Percentiles rank a stretch among this genome's conserved stretches.
phyloP scores from a whole-genome alignment of 2,329 filamentous ascomycete genomes.

The Colletotrichum scovillei region DNA sequence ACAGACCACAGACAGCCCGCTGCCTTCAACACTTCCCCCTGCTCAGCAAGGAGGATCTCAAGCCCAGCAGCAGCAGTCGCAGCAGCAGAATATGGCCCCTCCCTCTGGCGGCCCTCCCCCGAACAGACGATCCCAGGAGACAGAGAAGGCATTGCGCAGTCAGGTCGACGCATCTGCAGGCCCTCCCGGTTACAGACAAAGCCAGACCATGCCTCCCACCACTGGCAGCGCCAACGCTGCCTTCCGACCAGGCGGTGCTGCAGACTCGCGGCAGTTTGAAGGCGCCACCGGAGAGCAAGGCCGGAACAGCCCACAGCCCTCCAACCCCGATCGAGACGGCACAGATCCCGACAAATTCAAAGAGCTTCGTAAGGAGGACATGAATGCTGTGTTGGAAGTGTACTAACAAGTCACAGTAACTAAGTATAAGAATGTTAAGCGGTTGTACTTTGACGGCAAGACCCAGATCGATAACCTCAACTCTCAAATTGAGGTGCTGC shows the following conservation, averaged over 20 bases:
- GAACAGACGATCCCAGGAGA: constrained; percentile 61
- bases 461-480: constrained; percentile 90
- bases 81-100: constrained; percentile 58
- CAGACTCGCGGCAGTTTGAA: constrained; percentile 56
- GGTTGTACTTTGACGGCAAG: constrained; percentile 96
- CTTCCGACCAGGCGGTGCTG: constrained; percentile 54
- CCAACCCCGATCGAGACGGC: constrained; percentile 53
- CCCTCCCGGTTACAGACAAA: constrained; percentile 64
- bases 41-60: constrained; percentile 41
- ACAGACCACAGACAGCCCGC: constrained; percentile 41
- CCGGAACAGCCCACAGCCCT: constrained; percentile 68
- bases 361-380: constrained; percentile 60
- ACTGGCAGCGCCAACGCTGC: constrained; percentile 47
- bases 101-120: constrained; percentile 55
- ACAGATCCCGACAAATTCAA: constrained; percentile 67
- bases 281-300: constrained; percentile 57
- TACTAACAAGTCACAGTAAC: constrained; percentile 69
- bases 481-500: constrained; percentile 89
- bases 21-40: constrained; percentile 38
- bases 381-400: constrained; percentile 15
- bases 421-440: constrained; percentile 98
- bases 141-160: constrained; percentile 58
- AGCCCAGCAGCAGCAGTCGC: constrained; percentile 44
- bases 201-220: constrained; percentile 56
- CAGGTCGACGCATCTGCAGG: constrained; percentile 56